A percentile compares a stretch with the other conserved stretches of the same genome.
These are phyloP conservation scores for Aechmea fasciata DNA, from an alignment of 176 grass and related monocot species.

Conservation along the genomic window DNA sequence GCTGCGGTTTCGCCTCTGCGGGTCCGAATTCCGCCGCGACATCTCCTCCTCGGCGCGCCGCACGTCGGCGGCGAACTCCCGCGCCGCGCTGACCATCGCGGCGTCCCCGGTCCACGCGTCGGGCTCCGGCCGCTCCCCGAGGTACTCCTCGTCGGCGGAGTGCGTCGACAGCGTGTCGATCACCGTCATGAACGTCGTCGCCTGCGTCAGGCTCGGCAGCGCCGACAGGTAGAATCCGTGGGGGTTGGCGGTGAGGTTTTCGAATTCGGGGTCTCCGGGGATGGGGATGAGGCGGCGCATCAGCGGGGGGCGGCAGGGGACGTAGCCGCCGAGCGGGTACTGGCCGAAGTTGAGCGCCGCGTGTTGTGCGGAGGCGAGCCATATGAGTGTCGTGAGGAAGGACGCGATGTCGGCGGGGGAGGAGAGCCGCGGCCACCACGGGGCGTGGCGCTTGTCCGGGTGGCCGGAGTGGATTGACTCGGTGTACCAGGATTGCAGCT, in stretches of 20 bases:
- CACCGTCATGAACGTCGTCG: constrained; percentile 94
- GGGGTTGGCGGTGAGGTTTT: constrained; percentile 49
- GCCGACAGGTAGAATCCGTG: constrained; percentile 78
- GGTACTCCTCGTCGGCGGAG: constrained; percentile 87
- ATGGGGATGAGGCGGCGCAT: constrained; percentile 82
- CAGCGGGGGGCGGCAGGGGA: constrained; percentile 84
- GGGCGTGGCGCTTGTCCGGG: constrained; percentile 55
- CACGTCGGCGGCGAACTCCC: constrained; percentile 49
- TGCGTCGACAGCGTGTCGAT: constrained; percentile 98
- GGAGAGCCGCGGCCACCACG: constrained; percentile 79
- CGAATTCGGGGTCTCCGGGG: constrained; percentile 74
- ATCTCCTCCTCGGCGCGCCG: constrained; percentile 65
- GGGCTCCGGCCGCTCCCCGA: constrained; percentile 54
- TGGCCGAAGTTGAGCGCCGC: constrained; percentile 96
- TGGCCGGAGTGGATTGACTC: constrained; percentile 76
- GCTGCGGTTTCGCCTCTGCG: constrained; percentile 45
- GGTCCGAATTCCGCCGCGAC: constrained; percentile 48
- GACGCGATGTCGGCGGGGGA: constrained; percentile 44
- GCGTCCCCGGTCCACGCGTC: constrained; percentile 71
- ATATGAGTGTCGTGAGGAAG: constrained; percentile 67
- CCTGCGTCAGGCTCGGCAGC: constrained; percentile 76
- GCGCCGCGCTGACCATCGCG: constrained; percentile 34
- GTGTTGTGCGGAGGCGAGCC: constrained; percentile 90
- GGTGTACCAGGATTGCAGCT: constrained; percentile 79
- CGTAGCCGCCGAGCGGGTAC: constrained; percentile 88